A percentile compares a stretch with the other conserved stretches of the same genome.
These are phyloP conservation scores for Neurospora africana DNA, from an alignment of 495 filamentous ascomycete species.

Conservation along the genomic window DNA sequence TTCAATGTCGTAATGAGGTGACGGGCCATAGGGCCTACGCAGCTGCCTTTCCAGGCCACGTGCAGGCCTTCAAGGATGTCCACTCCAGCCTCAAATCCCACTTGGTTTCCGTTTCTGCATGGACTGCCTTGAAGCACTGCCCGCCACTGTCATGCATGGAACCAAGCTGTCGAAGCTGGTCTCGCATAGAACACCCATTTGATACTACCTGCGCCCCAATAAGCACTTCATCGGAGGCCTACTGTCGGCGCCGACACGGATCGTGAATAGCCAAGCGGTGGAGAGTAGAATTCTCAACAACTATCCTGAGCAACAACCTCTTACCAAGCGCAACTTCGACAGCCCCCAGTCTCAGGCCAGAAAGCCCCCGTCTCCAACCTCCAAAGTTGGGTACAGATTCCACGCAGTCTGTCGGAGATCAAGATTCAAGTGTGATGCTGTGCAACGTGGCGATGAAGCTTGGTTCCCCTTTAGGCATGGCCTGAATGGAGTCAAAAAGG, in stretches of 20 bases:
- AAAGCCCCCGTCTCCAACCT: not conserved
- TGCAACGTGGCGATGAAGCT: not conserved
- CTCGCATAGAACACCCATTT: not conserved
- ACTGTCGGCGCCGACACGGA: not conserved
- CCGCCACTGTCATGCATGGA: not conserved
- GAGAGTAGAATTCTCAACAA: not conserved
- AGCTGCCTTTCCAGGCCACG: not conserved
- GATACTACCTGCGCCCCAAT: not conserved
- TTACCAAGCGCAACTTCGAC: not conserved
- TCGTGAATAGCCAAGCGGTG: not conserved
- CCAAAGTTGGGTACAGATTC: not conserved
- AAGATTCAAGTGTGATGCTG: not conserved
- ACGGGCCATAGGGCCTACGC: not conserved
- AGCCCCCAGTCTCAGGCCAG: not conserved
- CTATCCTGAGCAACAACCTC: not conserved
- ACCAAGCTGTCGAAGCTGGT: not conserved
- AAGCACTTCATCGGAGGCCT: not conserved
- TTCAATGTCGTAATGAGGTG: not conserved
- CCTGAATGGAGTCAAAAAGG: not conserved
- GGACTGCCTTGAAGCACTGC: not conserved
- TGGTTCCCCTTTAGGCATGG: not conserved
- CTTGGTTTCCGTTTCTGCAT: not conserved
- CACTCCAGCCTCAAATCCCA: not conserved
- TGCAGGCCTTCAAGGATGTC: not conserved
- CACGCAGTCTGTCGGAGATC: not conserved